Conservation (phyloP, 345 rosid genomes). For the Salix exigua region DNA sequence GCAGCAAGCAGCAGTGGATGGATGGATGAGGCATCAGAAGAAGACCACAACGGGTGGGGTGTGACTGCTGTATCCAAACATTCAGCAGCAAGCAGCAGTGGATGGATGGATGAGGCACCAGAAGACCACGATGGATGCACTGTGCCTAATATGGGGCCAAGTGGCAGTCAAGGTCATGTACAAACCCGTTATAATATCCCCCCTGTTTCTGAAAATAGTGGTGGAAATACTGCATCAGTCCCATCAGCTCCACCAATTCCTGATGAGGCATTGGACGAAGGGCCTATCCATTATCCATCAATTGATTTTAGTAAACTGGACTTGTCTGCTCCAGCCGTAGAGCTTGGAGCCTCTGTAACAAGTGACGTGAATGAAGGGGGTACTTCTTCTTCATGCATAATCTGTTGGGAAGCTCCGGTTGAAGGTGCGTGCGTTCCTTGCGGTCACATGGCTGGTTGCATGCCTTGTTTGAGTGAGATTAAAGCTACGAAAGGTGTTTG, state of each 20-base stretch:
- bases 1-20: slow-evolving; percentile 31
- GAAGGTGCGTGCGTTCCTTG: slow-evolving; percentile 32
- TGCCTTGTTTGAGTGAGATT: slow-evolving; percentile 28
- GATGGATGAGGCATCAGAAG: slow-evolving; percentile 23
- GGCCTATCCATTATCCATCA: slow-evolving; percentile 18
- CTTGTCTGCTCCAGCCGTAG: background rate
- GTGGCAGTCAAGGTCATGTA: slow-evolving; percentile 17
- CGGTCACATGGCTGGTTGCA: slow-evolving; percentile 33
- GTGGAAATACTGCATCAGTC: background rate
- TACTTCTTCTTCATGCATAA: slow-evolving; percentile 19
- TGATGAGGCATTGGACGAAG: slow-evolving; percentile 9
- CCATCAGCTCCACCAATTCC: slow-evolving; percentile 34
- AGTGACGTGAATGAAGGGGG: slow-evolving; percentile 9
- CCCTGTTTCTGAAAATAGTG: background rate
- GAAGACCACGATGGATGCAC: slow-evolving; percentile 36
- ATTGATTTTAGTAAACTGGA: slow-evolving; percentile 17
- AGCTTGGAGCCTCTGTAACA: slow-evolving; percentile 8
- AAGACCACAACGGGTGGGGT: slow-evolving; percentile 36
- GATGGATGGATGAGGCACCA: slow-evolving; percentile 24
- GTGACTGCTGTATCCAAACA: slow-evolving; percentile 16
- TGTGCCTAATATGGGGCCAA: slow-evolving; percentile 22
- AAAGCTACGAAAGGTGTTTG: slow-evolving; percentile 23
- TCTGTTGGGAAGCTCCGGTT: slow-evolving; percentile 28
- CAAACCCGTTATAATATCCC: slow-evolving; percentile 7
- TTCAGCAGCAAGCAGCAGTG: slow-evolving; percentile 28